Evolutionary conservation across 2,329 filamentous ascomycete species (phyloP).

Genomic region (Fusarium clavum): DNA sequence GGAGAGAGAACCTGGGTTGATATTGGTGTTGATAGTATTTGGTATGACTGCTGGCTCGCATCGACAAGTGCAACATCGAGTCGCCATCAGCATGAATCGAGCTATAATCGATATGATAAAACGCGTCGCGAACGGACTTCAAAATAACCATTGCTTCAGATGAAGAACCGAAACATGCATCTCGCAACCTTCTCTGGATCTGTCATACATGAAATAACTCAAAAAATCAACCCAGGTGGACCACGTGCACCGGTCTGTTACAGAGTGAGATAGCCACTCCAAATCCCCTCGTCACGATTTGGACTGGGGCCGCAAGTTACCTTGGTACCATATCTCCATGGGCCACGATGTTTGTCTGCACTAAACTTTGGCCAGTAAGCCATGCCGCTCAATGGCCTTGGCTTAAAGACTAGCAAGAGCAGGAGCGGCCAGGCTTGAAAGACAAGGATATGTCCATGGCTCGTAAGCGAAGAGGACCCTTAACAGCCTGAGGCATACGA

Average conservation of each 20-base stretch:
- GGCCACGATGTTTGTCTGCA: slow-evolving; percentile 35
- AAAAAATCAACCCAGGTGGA: slow-evolving; percentile 11
- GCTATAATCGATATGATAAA: slow-evolving; percentile 10
- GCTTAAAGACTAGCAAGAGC: slow-evolving; percentile 28
- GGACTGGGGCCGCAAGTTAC: slow-evolving; percentile 20
- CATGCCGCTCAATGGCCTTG: slow-evolving; percentile 35
- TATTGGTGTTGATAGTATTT: slow-evolving; percentile 10
- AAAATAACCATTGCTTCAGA: slow-evolving; percentile 18
- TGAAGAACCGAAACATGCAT: slow-evolving; percentile 25
- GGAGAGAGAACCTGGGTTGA: slow-evolving; percentile 15
- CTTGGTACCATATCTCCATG: slow-evolving; percentile 25
- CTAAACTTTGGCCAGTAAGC: slow-evolving; percentile 38
- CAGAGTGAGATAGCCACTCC: slow-evolving; percentile 23
- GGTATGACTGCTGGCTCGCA: slow-evolving; percentile 21
- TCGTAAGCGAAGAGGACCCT: slow-evolving; percentile 32
- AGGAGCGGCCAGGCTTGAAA: slow-evolving; percentile 20
- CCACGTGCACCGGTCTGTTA: slow-evolving; percentile 32
- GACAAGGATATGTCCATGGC: slow-evolving; percentile 24
- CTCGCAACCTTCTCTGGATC: slow-evolving; percentile 16
- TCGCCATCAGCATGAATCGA: slow-evolving; percentile 10
- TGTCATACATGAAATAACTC: slow-evolving; percentile 25
- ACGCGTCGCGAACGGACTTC: neutral
- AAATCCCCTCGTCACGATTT: slow-evolving; percentile 13
- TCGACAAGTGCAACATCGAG: slow-evolving; percentile 22
- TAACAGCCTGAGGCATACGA: slow-evolving; percentile 20